Evolutionary conservation across 306 rosid genomes (phyloP), one percentile per base, ranked within the genome.

Genomic region (Dalbergia cochinchinensis): DNA sequence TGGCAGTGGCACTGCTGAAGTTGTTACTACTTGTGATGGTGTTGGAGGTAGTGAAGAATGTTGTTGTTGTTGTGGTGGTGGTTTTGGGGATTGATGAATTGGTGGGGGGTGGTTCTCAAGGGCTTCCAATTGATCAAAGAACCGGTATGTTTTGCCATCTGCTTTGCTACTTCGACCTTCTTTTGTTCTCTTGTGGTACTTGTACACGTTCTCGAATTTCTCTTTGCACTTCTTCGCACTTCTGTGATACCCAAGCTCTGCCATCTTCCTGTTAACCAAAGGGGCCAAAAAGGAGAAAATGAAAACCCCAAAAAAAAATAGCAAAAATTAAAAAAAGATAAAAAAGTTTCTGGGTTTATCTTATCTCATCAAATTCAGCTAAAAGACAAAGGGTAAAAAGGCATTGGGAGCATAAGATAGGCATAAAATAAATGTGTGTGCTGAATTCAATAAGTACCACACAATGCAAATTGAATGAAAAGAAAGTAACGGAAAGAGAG

Each of bases 151-250:
- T 76, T 95, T 95, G 16, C 97, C 95, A 16, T 95, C 96, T 1
- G 97, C 8, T 80, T 95, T 95, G 14, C 99, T 96, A 22, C 85
- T 83, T 14, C 97, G 87, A 44, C 94, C 94, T 80, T 93, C 98
- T 83, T 91, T 95, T 47, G 98, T 95, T 86, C 99, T 85, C 78
- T 91, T 90, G 82, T 95, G 99, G 57, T 95, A 95, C 86, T 95
- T 95, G 83, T 88, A 93, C 20, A 95, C 94, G 87, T 95, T 95
- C 87, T 95, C 99, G 65, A 95, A 95, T 70, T 95, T 95, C 89
- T 95, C 99, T 76, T 93, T 93, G 82, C 99, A 95, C 69, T 95
- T 95, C 87, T 93, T 95, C 6, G 98, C 86, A 75, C 80, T 89
- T 85, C 99, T 87, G 50, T 86, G 86, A 81, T 84, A 95, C 64